Evolutionary conservation across 805 yeast genomes (phyloP).

Genomic region (Kazachstania taianensis): DNA sequence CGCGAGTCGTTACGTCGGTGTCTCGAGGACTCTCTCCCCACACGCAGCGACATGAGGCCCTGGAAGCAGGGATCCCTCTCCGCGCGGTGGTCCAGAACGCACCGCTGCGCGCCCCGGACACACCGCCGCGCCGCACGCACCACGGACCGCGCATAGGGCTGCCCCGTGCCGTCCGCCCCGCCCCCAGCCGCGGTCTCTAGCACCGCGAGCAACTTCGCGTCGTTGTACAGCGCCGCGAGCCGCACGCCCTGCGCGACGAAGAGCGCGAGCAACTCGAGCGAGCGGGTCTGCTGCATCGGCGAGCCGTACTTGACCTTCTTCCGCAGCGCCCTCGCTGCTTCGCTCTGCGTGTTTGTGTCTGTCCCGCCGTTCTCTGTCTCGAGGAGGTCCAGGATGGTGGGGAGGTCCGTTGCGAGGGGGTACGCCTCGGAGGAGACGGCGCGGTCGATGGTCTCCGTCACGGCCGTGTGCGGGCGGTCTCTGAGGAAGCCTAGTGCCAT

Average conservation of each 20-base stretch:
- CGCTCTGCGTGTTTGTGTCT: slow-evolving; percentile 35
- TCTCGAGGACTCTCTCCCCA: background rate
- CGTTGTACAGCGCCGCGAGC: slow-evolving; percentile 47
- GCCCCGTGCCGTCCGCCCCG: slow-evolving; percentile 11
- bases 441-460: slow-evolving; percentile 53
- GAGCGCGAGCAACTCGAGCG: slow-evolving; percentile 51
- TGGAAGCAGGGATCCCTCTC: slow-evolving; percentile 1
- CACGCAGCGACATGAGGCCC: background rate
- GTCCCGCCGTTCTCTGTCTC: slow-evolving; percentile 23
- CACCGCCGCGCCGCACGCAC: slow-evolving; percentile 12
- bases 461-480: slow-evolving; percentile 60
- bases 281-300: slow-evolving; percentile 50
- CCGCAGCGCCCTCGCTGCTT: slow-evolving; percentile 85
- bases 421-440: slow-evolving; percentile 29
- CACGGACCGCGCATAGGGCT: slow-evolving; percentile 32
- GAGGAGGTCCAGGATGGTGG: slow-evolving; percentile 28
- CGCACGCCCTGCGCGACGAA: slow-evolving; percentile 33
- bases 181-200: slow-evolving; percentile 31
- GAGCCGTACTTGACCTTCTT: slow-evolving; percentile 85
- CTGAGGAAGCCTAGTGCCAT: slow-evolving; percentile 48
- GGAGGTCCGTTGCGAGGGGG: slow-evolving; percentile 30
- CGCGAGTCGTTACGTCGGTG: background rate
- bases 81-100: slow-evolving; percentile 20
- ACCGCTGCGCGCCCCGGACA: slow-evolving; percentile 15
- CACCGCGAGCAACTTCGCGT: slow-evolving; percentile 56